phyloP scores from a whole-genome alignment of 148 eudicot genomes.

The Chenopodium berlandieri region DNA sequence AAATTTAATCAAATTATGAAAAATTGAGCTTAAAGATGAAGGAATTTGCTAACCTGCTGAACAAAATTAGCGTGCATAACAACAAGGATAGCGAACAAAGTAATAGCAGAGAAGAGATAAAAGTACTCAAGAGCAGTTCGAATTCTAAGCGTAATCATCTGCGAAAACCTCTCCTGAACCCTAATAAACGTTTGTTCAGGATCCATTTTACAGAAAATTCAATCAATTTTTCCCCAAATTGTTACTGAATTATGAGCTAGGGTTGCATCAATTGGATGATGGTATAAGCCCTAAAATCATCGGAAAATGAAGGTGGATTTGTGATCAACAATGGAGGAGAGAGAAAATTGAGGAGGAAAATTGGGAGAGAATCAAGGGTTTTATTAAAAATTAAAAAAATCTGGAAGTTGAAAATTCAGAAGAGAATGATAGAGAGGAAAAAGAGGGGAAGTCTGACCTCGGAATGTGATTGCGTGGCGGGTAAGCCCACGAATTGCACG shows the following conservation, averaged over 20 bases:
- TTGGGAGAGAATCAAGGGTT: neutral
- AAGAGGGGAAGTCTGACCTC: neutral
- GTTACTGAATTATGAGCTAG: neutral
- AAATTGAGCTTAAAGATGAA: neutral
- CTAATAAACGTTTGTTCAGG: constrained; percentile 92
- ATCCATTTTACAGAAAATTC: constrained; percentile 46
- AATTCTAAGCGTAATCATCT: constrained; percentile 65
- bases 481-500: constrained; percentile 17
- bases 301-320: neutral
- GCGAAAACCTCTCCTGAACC: constrained; percentile 92
- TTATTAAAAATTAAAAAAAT: neutral
- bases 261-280: neutral
- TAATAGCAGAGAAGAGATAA: constrained; percentile 66
- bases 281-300: neutral
- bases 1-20: no score
- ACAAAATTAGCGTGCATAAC: constrained; percentile 99
- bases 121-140: constrained; percentile 69
- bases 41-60: constrained; percentile 55
- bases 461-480: constrained; percentile 19
- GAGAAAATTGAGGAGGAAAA: neutral
- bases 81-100: constrained; percentile 81
- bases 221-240: neutral
- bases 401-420: no score
- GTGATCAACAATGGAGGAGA: neutral
- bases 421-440: neutral